A percentile compares a stretch with the other conserved stretches of the same genome.
phyloP scores from a whole-genome alignment of 2,329 filamentous ascomycete genomes.

The Fusarium anthophilum region DNA sequence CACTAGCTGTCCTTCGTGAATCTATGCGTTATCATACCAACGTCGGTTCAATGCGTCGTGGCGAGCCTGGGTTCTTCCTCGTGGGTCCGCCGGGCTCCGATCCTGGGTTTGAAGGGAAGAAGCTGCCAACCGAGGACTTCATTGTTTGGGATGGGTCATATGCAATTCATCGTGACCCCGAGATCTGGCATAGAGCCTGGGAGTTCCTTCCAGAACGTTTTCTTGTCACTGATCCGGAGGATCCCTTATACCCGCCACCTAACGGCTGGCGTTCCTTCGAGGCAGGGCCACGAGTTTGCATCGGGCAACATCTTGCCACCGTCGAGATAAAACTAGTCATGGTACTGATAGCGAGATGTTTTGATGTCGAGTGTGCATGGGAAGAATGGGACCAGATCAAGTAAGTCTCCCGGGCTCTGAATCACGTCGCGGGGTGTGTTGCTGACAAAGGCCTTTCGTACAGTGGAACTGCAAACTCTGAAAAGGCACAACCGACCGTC shows the following conservation, averaged over 20 bases:
- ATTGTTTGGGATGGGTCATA: constrained; percentile 26
- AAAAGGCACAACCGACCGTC: constrained; percentile 43
- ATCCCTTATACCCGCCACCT: constrained; percentile 19
- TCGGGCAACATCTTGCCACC: constrained; percentile 65
- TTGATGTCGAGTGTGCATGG: constrained; percentile 31
- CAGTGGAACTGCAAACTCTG: background rate
- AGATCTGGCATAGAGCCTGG: constrained; percentile 21
- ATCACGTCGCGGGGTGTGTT: background rate
- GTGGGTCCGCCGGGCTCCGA: constrained; percentile 14
- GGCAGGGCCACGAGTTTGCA: constrained; percentile 62
- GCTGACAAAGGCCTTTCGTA: background rate
- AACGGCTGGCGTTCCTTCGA: constrained; percentile 64
- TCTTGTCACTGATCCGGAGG: constrained; percentile 28
- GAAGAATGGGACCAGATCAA: constrained; percentile 30
- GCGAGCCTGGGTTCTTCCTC: constrained; percentile 43
- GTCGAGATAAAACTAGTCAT: constrained; percentile 42
- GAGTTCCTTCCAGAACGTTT: constrained; percentile 32
- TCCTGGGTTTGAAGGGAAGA: constrained; percentile 19
- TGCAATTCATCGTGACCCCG: constrained; percentile 23
- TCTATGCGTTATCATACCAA: constrained; percentile 47
- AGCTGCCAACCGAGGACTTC: constrained; percentile 45
- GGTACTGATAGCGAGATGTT: constrained; percentile 22
- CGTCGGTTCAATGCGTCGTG: constrained; percentile 21
- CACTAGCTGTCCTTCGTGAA: constrained; percentile 51
- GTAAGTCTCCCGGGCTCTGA: background rate